Base-by-base conservation (phyloP, 331 rosid genomes). In the Quercus phellos region DNA sequence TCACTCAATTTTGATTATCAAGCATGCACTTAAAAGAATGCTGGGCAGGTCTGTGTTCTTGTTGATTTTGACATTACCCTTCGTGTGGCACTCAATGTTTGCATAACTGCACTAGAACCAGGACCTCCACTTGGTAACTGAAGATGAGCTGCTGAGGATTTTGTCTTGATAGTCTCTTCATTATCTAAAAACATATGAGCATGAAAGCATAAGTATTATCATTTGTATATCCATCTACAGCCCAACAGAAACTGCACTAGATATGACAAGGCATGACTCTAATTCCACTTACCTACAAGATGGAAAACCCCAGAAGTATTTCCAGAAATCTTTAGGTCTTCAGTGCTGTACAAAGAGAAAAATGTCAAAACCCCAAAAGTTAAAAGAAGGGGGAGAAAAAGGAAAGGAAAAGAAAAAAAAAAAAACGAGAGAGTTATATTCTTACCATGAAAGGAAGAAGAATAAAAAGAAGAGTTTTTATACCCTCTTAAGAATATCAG, bases 251-350 rank as follows among this genome's bases (percentile, higher is more conserved):
- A 63, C 55, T 61, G 18, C 7, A 56, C 12, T 16, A 73, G 42
- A 11, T 68, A 21, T 21, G 21, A 68, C 70, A 58, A 61, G 55
- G 60, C 38, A 53, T 6, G 64, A 78, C 70, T 77, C n/a, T 35
- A 82, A 72, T 63, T 79, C 74, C 55, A 59, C 86, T 29, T 87
- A 92, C 97, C 93, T 76, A 86, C 66, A 82, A 94, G 97, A 77
- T 83, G 91, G 86, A 94, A 94, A 79, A 84, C 83, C 17, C 89
- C 97, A 58, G 88, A 80, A 68, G 92, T 77, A 27, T 87, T 83
- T 27, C 73, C 81, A 70, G 91, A 83, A 76, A 84, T 78, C 19
- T 86, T 87, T 8, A 82, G 66, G 27, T 84, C 87, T 76, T 79
- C 83, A 6, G 71, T 43, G 9, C 97, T 92, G 95, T 89, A 86